Evolutionary conservation across 2,329 filamentous ascomycete genomes (phyloP), one percentile per base, ranked within the genome.

Genomic region (Coniosporium tulheliwenetii): DNA sequence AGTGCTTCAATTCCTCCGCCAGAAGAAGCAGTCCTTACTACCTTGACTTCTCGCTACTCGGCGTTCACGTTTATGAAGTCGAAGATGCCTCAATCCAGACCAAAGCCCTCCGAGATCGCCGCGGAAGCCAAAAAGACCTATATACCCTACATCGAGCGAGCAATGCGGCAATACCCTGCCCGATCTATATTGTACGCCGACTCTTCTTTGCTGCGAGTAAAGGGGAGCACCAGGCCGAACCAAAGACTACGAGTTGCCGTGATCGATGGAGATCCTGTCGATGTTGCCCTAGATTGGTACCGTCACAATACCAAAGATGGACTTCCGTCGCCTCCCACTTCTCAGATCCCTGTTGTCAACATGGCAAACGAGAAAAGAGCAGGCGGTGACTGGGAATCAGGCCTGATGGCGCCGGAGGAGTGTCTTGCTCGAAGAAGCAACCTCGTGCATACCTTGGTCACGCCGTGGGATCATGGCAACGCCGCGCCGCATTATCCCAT

Each of bases 331-430:
- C 43, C 19, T 15, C 34, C 14, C 35, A 31, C 35, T 29, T 16
- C 30, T 35, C 51, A 63, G 32, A 70, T 83, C 41, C 76, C 79
- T 0, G 77, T 84, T 43, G 73, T 85, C 45, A 84, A 80, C 48
- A 73, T 77, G 41, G 82, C 82, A 38, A 84, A 86, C 59, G 81
- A 86, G 55, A 81, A 79, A 53, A 69, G 79, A 32, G 71, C 81
- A 0, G 82, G 82, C 8, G 82, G 82, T n/a, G 81, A 86, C 54
- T 87, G 82, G 82, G 81, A 85, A 50, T 80, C 65, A 31, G 72
- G 71, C 8, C 62, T 72, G 10, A 67, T 73, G 48, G 75, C 75
- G 30, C 77, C 76, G 40, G 77, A 82, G 61, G 82, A 86, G 58
- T 79, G 79, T 48, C 70, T 87, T 32, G 83, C 81, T 52, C 71